Evolutionary conservation across 345 rosid genomes (phyloP).

Genomic region (Erodium maritimum): DNA sequence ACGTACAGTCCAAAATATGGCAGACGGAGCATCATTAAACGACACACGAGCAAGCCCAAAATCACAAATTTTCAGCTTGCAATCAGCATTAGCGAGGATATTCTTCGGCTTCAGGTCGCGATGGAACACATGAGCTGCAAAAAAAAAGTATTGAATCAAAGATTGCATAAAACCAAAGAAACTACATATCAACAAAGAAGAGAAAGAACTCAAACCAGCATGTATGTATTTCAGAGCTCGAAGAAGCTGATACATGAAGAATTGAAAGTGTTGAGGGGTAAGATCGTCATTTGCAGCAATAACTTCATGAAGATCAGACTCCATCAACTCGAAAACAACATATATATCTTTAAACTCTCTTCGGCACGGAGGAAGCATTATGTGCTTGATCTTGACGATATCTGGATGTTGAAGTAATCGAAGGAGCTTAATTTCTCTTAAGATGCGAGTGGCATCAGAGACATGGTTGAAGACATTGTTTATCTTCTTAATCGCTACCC

Average conservation of each 20-base stretch:
- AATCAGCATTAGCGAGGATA: conserved; percentile 93
- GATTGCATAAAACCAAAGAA: neutral
- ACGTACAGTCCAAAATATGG: conserved; percentile 98
- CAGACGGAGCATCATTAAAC: conserved; percentile 82
- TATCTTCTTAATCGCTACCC: conserved; percentile 94
- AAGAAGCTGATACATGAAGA: conserved; percentile 98
- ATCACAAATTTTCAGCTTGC: conserved; percentile 95
- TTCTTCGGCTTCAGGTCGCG: conserved; percentile 93
- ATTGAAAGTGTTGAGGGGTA: conserved; percentile 84
- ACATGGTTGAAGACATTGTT: conserved; percentile 83
- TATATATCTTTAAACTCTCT: conserved; percentile 88
- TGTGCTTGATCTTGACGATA: conserved; percentile 82
- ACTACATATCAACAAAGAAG: neutral
- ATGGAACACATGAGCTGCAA: conserved; percentile 86
- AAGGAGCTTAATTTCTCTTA: conserved; percentile 92
- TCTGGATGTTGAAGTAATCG: conserved; percentile 78
- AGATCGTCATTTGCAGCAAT: conserved; percentile 82
- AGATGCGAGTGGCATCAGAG: conserved; percentile 81
- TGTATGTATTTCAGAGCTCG: conserved; percentile 88
- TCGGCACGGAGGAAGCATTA: conserved; percentile 93
- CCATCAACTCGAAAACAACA: too few relatives aligned
- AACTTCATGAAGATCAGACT: conserved; percentile 90
- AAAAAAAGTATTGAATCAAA: neutral
- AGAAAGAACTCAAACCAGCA: conserved; percentile 37
- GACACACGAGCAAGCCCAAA: conserved; percentile 97